Conservation (phyloP, 495 filamentous ascomycete species). For the Penicillium waksmanii region DNA sequence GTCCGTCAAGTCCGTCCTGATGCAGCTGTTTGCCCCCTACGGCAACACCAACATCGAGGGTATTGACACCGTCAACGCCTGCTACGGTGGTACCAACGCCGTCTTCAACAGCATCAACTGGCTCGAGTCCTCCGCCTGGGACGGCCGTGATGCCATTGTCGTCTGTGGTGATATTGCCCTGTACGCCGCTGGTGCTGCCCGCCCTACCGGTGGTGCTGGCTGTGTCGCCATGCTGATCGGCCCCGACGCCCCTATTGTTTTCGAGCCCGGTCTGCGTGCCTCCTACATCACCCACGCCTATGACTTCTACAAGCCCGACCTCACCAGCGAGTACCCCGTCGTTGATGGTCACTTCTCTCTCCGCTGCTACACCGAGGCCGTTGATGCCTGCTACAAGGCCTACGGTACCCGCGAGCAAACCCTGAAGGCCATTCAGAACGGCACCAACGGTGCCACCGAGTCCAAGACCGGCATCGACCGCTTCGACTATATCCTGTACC, state of each 20-base stretch:
- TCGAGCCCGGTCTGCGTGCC: constrained; percentile 91
- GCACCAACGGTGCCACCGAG: constrained; percentile 59
- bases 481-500: constrained; percentile 96
- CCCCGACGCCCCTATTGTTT: constrained; percentile 85
- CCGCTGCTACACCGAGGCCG: constrained; percentile 92
- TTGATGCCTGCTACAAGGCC: constrained; percentile 94
- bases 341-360: constrained; percentile 97
- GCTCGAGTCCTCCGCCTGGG: constrained; percentile 98
- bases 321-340: constrained; percentile 96
- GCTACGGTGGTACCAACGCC: constrained; percentile 98
- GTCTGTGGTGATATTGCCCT: constrained; percentile 97
- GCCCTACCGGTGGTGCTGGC: constrained; percentile 94
- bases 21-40: constrained; percentile 90
- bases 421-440: constrained; percentile 67
- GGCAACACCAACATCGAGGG: constrained; percentile 93
- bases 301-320: constrained; percentile 99
- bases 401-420: constrained; percentile 83
- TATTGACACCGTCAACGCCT: constrained; percentile 95
- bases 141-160: constrained; percentile 91
- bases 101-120: constrained; percentile 97
- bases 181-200: constrained; percentile 93
- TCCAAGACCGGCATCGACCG: constrained; percentile 77
- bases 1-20: constrained; percentile 99
- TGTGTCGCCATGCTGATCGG: constrained; percentile 94
- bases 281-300: constrained; percentile 94